These are phyloP conservation scores for Cyberlindnera euphorbiiphila DNA, from an alignment of 805 yeast genomes.

Conservation along the genomic window DNA sequence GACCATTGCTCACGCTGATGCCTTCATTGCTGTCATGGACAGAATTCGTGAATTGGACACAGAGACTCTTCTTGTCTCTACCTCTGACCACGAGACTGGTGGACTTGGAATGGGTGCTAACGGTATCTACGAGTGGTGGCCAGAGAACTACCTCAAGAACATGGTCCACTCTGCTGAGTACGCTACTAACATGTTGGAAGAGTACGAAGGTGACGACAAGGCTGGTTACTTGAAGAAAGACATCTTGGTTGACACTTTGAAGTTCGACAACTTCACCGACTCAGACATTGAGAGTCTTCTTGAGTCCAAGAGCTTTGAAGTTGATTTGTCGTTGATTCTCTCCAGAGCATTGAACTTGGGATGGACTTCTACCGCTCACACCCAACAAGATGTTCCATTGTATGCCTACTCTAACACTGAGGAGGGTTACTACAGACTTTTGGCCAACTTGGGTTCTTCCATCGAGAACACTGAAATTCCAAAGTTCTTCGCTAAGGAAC, in stretches of 20 bases:
- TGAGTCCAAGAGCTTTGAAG: constrained; percentile 31
- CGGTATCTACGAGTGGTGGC: constrained; percentile 86
- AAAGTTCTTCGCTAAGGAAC: constrained; percentile 55
- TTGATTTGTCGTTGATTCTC: constrained; percentile 60
- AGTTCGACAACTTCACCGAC: constrained; percentile 29
- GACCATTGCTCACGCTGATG: constrained; percentile 77
- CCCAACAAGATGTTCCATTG: constrained; percentile 90
- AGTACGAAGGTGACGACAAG: constrained; percentile 33
- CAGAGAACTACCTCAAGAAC: constrained; percentile 56
- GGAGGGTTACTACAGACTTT: constrained; percentile 37
- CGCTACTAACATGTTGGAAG: constrained; percentile 43
- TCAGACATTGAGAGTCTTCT: constrained; percentile 48
- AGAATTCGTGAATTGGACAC: constrained; percentile 63
- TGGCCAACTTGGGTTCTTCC: constrained; percentile 66
- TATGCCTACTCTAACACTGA: constrained; percentile 70
- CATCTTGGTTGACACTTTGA: constrained; percentile 40
- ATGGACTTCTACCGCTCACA: constrained; percentile 95
- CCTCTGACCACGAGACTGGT: constrained; percentile 95
- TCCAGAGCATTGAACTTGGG: constrained; percentile 79
- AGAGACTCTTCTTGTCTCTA: constrained; percentile 77
- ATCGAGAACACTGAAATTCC: constrained; percentile 88
- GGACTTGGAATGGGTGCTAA: constrained; percentile 77
- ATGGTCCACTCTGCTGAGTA: constrained; percentile 75
- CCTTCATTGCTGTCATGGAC: constrained; percentile 68
- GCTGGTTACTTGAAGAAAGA: constrained; percentile 45